Conservation (phyloP, 495 filamentous ascomycete species). For the Astrothelium macrocarpum region DNA sequence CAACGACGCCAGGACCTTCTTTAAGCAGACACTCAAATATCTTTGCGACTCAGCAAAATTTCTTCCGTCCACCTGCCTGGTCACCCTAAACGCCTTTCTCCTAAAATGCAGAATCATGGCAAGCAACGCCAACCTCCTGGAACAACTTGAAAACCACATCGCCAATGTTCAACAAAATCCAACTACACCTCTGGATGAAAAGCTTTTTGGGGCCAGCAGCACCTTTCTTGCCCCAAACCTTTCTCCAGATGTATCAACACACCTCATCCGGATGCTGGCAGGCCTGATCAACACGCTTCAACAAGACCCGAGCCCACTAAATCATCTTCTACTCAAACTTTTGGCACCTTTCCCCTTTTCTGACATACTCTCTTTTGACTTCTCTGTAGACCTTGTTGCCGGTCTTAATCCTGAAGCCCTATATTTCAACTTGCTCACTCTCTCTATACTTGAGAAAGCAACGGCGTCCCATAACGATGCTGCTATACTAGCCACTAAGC, state of each 20-base stretch:
- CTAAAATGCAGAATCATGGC: background rate
- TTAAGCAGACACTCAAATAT: background rate
- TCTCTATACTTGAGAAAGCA: constrained; percentile 66
- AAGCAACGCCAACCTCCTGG: background rate
- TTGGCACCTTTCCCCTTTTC: constrained; percentile 43
- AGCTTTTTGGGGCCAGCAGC: constrained; percentile 15
- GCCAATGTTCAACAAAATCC: background rate
- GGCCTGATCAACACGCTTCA: constrained; percentile 23
- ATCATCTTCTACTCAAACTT: constrained; percentile 44
- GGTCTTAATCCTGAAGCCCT: constrained; percentile 45
- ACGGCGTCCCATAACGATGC: constrained; percentile 49
- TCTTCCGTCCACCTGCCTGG: no score
- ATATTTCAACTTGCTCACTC: constrained; percentile 59
- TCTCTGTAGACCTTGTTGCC: constrained; percentile 39
- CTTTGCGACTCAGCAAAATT: no score
- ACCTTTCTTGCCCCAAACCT: constrained; percentile 12
- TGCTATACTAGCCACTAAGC: constrained; percentile 57
- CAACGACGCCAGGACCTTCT: no score
- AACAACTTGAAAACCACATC: background rate
- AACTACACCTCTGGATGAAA: constrained; percentile 9
- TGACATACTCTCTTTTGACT: constrained; percentile 42
- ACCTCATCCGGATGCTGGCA: constrained; percentile 14
- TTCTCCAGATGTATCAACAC: background rate
- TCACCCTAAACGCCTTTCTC: background rate
- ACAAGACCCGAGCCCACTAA: constrained; percentile 42